A percentile compares a stretch with the other conserved stretches of the same genome.
Conservation (phyloP, 2,329 filamentous ascomycete genomes). For the Cercospora zeae-maydis region DNA sequence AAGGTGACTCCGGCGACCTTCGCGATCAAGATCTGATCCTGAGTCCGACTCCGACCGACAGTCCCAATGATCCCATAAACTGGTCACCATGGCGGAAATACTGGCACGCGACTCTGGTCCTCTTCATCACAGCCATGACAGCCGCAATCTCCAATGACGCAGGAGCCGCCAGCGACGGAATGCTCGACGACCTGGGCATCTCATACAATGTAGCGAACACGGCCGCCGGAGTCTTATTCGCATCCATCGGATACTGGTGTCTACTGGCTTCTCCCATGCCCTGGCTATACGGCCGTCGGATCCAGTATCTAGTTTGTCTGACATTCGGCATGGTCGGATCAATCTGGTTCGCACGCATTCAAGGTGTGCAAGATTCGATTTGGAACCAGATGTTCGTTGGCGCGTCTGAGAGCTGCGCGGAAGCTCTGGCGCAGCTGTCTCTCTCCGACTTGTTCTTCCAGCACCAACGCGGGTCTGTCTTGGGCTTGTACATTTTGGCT, state of each 20-base stretch:
- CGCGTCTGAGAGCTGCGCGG: constrained; percentile 55
- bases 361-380: constrained; percentile 47
- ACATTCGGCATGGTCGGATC: constrained; percentile 49
- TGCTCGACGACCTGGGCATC: constrained; percentile 51
- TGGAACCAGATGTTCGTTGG: constrained; percentile 58
- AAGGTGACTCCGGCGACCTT: constrained; percentile 18
- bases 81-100: constrained; percentile 32
- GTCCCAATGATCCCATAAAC: constrained; percentile 35
- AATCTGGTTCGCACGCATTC: constrained; percentile 52
- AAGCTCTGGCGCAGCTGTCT: constrained; percentile 56
- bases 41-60: constrained; percentile 49
- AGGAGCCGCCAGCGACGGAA: constrained; percentile 50
- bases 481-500: constrained; percentile 55
- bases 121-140: constrained; percentile 54
- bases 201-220: constrained; percentile 53
- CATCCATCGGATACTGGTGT: constrained; percentile 56
- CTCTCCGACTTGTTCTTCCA: constrained; percentile 58
- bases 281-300: constrained; percentile 53
- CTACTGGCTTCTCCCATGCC: constrained; percentile 53
- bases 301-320: constrained; percentile 54
- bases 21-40: constrained; percentile 47
- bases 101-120: constrained; percentile 46
- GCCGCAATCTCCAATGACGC: constrained; percentile 57
- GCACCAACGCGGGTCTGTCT: constrained; percentile 53
- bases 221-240: constrained; percentile 55